A percentile compares a stretch with the other conserved stretches of the same genome.
Conservation (phyloP, 2,329 filamentous ascomycete genomes). For the Aspergillus fijiensis region DNA sequence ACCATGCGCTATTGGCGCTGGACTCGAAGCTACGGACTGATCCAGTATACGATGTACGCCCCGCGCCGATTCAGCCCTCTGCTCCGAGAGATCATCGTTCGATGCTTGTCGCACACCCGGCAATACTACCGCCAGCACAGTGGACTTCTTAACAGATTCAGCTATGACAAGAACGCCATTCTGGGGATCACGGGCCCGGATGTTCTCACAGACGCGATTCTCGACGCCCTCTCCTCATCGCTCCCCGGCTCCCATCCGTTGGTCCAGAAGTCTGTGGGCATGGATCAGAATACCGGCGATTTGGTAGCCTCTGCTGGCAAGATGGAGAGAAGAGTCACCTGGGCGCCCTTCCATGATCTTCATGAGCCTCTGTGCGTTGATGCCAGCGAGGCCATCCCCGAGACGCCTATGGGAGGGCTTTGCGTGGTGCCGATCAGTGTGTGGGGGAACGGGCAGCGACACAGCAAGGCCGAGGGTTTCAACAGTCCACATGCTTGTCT, state of each 20-base stretch:
- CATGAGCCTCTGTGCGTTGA: slow-evolving; percentile 27
- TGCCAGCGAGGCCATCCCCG: slow-evolving; percentile 19
- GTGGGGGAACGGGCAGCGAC: slow-evolving; percentile 39
- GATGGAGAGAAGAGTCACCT: slow-evolving; percentile 29
- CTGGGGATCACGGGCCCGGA: slow-evolving; percentile 36
- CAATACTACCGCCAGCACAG: slow-evolving; percentile 22
- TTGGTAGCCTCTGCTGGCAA: slow-evolving; percentile 7
- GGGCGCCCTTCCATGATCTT: slow-evolving; percentile 35
- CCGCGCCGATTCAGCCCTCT: slow-evolving; percentile 37
- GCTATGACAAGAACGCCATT: slow-evolving; percentile 29
- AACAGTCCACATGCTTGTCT: slow-evolving; percentile 30
- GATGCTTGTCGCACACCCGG: slow-evolving; percentile 33
- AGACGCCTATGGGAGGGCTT: slow-evolving; percentile 71
- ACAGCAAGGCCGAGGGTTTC: slow-evolving; percentile 32
- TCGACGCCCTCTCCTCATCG: slow-evolving; percentile 31
- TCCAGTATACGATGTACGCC: slow-evolving; percentile 38
- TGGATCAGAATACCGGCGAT: slow-evolving; percentile 26
- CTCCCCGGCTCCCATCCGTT: slow-evolving; percentile 29
- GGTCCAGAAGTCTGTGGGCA: slow-evolving; percentile 22
- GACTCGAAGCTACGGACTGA: slow-evolving; percentile 34
- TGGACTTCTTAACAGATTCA: slow-evolving; percentile 12
- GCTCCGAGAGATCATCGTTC: slow-evolving; percentile 31
- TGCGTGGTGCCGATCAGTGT: slow-evolving; percentile 84
- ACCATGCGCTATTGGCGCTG: slow-evolving; percentile 37
- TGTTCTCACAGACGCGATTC: slow-evolving; percentile 35